These are phyloP conservation scores for Podospora sp. DNA, from an alignment of 495 filamentous ascomycete species.

Conservation along the genomic window DNA sequence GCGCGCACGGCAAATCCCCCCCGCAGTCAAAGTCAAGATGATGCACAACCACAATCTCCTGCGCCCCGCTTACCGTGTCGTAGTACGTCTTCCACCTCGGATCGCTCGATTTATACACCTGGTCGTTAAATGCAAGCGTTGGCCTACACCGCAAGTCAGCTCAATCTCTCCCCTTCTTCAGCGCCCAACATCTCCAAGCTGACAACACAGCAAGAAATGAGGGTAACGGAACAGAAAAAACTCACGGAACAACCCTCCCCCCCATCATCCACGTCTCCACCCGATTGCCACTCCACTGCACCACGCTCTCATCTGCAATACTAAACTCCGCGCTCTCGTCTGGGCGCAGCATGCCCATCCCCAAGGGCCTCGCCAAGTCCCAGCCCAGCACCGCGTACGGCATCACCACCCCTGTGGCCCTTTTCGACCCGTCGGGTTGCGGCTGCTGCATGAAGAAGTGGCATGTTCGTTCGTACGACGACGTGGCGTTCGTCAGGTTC, in stretches of 20 bases:
- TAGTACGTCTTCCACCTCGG: neutral
- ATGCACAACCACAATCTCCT: neutral
- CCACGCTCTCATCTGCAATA: neutral
- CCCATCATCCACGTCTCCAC: neutral
- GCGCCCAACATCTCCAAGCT: neutral
- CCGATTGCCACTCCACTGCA: constrained; percentile 10
- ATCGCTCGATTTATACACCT: neutral
- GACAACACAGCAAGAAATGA: neutral
- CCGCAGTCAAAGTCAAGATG: neutral
- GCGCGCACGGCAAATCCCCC: neutral
- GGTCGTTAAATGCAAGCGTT: neutral
- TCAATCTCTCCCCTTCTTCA: neutral
- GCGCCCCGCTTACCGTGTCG: neutral
- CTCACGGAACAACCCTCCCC: neutral
- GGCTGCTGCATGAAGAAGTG: neutral
- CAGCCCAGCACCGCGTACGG: neutral
- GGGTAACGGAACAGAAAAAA: neutral
- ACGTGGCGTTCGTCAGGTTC: neutral
- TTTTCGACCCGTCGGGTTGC: too few species aligned
- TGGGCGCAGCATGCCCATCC: neutral
- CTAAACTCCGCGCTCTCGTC: neutral
- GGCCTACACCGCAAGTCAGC: neutral
- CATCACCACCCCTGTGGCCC: neutral
- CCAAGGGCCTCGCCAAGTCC: neutral
- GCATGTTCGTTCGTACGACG: neutral